Base-by-base conservation (phyloP, 129 eudicot species). In the Pittosporum tobira region DNA sequence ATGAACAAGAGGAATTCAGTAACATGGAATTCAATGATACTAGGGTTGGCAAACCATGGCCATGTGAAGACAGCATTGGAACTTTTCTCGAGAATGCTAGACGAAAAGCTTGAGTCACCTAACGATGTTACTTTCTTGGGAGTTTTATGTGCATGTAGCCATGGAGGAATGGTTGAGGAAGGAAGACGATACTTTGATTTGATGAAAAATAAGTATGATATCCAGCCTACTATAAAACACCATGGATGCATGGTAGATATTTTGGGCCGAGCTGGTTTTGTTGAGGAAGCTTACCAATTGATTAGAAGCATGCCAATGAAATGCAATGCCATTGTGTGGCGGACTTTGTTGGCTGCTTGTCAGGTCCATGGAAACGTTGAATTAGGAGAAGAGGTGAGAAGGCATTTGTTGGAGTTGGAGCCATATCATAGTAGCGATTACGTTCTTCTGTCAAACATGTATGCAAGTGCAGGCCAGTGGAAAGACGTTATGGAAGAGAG, bases 231-330 rank as follows among this genome's bases (percentile, higher is more conserved):
- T 23, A 77, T 73, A 62, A 73, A 81, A 24, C 88, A 81, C 36
- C 73, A 70, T 38, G 83, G 88, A 30, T 53, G 83, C 67, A 59
- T 81, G 88, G 78, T 81, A 4, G 88, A 77, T 66, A 77, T 70
- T 71, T 31, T 81, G 42, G 71, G 83, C 8, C 54, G 88, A 71
- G 83, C 73, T 11, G 83, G 88, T 23, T 48, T 67, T n/a, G 59
- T 73, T 25, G 66, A 45, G 6, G 78, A 77, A 63, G 83, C 88
- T 67, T 73, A 81, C 37, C 22, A 23, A 13, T 70, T 77, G 20
- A 63, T 73, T 5, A 61, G 36, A 49, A 67, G 69, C 46, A 77
- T 81, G 88, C 80, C 75, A 23, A 64, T 73, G 37, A 50, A 70
- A 73, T 77, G 75, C 68, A 81, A 81, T 30, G 75, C 88, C 2